Evolutionary conservation across 139 green algal genomes (phyloP), one percentile per base, ranked within the genome.

Genomic region (Gonium pectorale): DNA sequence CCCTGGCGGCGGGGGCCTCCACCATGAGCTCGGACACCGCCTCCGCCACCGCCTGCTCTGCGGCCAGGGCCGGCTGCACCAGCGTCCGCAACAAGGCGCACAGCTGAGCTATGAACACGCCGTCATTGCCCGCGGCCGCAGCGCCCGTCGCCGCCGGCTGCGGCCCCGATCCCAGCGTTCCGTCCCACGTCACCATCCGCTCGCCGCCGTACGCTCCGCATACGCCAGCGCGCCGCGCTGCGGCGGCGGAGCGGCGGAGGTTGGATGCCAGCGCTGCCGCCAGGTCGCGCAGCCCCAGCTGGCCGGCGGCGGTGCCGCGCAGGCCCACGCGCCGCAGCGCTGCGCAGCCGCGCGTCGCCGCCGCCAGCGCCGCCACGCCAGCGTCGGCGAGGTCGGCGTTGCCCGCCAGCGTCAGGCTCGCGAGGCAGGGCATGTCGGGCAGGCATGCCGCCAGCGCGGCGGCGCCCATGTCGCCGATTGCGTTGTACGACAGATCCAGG

Each of bases 401-500:
- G 7, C 63, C 44, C 26, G 38, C 62, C 43, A 84, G 78, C 21
- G 40, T 43, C 9, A 84, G 52, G 22, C 40, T 66, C 24, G 63
- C 44, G 3, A 84, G 46, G 13, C 1, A 5, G 29, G 63, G 44
- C 44, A 75, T 52, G 3, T 49, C 21, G 8, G 33, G 22, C 24
- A 84, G 78, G 33, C 40, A 40, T 5, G 31, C 60, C 0, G 78
- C 78, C 9, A 84, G 78, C 22, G 60, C 43, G 33, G 62, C 63
- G 44, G 63, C 78, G 63, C 78, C 78, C 38, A 8, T 24, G 64
- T 84, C 63, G 4, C 44, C 78, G 24, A 84, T 66, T 21, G 26
- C 27, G 43, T 84, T 84, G 63, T 74, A 43, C 33, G 78, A 75
- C 24, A 84, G 63, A 31, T 84, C 78, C 31, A 84, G 63, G 44